Base-by-base conservation (phyloP, 2,329 filamentous ascomycete genomes). In the Chrysoporthe deuterocubensis region DNA sequence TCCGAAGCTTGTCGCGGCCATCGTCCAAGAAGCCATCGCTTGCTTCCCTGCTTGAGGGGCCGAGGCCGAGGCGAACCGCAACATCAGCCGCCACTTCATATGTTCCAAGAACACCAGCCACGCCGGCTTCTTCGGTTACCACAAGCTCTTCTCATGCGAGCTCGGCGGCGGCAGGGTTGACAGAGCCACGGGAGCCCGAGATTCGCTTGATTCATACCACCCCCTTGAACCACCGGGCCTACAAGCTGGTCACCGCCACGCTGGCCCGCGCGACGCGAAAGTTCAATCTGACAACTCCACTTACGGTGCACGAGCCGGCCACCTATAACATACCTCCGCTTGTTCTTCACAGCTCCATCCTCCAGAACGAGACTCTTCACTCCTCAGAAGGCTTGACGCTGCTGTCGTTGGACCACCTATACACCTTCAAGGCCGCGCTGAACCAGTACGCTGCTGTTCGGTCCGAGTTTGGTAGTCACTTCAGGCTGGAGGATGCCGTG, bases 381-480 rank as follows among this genome's bases (percentile, higher is more conserved):
- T 83, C 83, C 1, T 83, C 85, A 1, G 84, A 86, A 37, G 87
- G 87, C 21, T 80, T 91, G 13, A 88, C 84, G 0, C 78, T 91
- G 8, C 75, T 90, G 16, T 83, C 87, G 0, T 81, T 90, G 13
- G 89, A 91, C 75, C 82, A 87, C 62, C 76, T 90, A 58, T 91
- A 90, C 78, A 88, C 85, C 54, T 87, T 91, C 78, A 90, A 90
- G 75, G 81, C 82, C 59, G 86, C 87, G 0, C 81, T 91, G 13
- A 82, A 85, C 21, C 83, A 82, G 71, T 90, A 90, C 75, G 82
- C 85, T 4, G 81, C 80, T 67, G 82, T 81, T 1, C 67, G 58
- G 40, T 26, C 48, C n/a, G 44, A 68, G 21, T 34, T 54, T 16
- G 76, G 75, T 21, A 79, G 79, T 46, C 78, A 77, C 13, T 74